A percentile compares a stretch with the other conserved stretches of the same genome.
These are phyloP conservation scores for Sophora flavescens DNA, from an alignment of 306 rosid species.

Conservation along the genomic window DNA sequence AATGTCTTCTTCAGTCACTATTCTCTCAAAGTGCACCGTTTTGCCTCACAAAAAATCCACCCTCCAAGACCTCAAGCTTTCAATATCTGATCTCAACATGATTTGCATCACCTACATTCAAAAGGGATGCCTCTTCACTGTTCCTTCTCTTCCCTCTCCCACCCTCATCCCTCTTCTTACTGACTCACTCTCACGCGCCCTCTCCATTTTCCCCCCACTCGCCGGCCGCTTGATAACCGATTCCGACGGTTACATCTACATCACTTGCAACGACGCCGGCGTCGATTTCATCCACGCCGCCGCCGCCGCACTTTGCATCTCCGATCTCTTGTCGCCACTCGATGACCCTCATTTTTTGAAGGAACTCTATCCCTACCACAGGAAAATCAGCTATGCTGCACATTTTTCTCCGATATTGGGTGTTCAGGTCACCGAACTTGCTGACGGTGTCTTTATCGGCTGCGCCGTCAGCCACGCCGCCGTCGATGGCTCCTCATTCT, in stretches of 20 bases:
- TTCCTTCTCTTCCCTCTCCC: conserved; percentile 2
- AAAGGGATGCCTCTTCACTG: conserved; percentile 37
- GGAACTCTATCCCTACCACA: conserved; percentile 63
- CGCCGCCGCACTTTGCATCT: conserved; percentile 36
- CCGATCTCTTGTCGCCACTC: conserved; percentile 58
- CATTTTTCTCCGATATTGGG: conserved; percentile 70
- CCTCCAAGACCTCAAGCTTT: conserved; percentile 61
- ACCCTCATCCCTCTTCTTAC: conserved; percentile 56
- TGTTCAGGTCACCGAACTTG: conserved; percentile 74
- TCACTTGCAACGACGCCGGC: conserved; percentile 82
- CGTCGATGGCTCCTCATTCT: conserved; percentile 77
- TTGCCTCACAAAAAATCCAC: conserved; percentile 63
- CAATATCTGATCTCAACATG: conserved; percentile 92
- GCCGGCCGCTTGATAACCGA: conserved; percentile 77
- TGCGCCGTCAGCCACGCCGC: conserved; percentile 75
- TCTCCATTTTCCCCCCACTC: conserved; percentile 75
- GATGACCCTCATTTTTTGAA: conserved; percentile 56
- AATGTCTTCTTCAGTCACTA: conserved; percentile 35
- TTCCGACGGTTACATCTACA: conserved; percentile 57
- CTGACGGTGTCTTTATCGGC: conserved; percentile 80
- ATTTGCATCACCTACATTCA: conserved; percentile 82
- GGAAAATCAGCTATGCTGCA: conserved; percentile 67
- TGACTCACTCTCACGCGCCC: conserved; percentile 63
- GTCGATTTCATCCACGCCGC: conserved; percentile 68
- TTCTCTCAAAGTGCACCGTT: conserved; percentile 63